Percentiles rank a stretch among this genome's conserved stretches.
Evolutionary conservation across 768 basidiomycete species (phyloP).

Genomic region (Peribolospora baueri): DNA sequence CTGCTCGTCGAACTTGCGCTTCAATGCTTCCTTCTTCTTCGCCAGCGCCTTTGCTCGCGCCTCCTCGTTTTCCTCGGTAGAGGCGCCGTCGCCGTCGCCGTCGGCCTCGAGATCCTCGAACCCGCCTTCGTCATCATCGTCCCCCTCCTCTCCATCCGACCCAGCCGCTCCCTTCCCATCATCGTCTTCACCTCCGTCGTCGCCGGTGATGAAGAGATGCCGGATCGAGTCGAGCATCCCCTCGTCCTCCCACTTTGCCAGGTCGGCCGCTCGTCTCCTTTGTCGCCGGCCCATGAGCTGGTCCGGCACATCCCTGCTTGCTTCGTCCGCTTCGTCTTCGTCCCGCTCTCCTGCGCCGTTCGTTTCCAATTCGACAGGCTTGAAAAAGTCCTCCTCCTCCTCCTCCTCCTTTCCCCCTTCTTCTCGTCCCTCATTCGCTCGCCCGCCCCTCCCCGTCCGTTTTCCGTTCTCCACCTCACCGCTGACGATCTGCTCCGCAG

Average conservation of each 20-base stretch:
- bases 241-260: slow-evolving; percentile 63
- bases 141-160: slow-evolving; percentile 19
- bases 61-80: slow-evolving; percentile 15
- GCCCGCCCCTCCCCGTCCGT: slow-evolving; percentile 9
- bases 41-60: slow-evolving; percentile 30
- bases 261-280: slow-evolving; percentile 15
- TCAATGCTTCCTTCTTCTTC: slow-evolving; percentile 69
- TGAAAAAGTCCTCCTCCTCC: slow-evolving; percentile 54
- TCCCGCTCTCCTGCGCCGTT: background rate
- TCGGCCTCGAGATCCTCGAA: slow-evolving; percentile 23
- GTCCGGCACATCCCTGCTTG: slow-evolving; percentile 13
- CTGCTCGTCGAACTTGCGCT: slow-evolving; percentile 87
- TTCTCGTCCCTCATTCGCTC: slow-evolving; percentile 1
- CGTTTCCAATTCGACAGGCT: slow-evolving; percentile 16
- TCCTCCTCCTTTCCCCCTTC: slow-evolving; percentile 17
- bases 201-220: slow-evolving; percentile 69
- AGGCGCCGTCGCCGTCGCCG: slow-evolving; percentile 18
- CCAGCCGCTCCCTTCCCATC: slow-evolving; percentile 15
- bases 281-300: slow-evolving; percentile 14
- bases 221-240: slow-evolving; percentile 65
- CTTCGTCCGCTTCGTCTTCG: slow-evolving; percentile 14
- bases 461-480: slow-evolving; percentile 18
- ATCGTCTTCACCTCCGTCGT: slow-evolving; percentile 19
- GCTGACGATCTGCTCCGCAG: slow-evolving; percentile 40
- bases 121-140: slow-evolving; percentile 24